Base-by-base conservation (phyloP, 208 protist genomes). In the Trypanosoma theileri region DNA sequence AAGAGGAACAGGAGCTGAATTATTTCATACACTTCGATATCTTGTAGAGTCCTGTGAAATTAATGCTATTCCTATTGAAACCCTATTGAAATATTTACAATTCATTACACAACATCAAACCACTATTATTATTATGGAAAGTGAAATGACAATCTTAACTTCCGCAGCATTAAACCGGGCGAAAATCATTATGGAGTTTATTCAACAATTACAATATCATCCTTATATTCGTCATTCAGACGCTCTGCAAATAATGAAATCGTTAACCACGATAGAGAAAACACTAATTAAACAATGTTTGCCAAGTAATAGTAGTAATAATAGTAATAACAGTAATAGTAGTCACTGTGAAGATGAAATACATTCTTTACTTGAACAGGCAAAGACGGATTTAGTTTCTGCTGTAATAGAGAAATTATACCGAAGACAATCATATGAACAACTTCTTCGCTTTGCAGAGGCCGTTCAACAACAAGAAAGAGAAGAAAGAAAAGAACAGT, bases 1-100 rank as follows among this genome's bases (percentile, higher is more conserved):
- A 50, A 28, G 1, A 17, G 12, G 46, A 13, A 28, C 17, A 14
- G 56, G 51, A 4, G 50, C 56, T 19, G 41, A 40, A 17, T 26
- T 69, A n/a, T 70, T 66, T 62, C 63, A 76, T 51, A 66, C 64
- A 14, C 21, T 76, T 12, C 55, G 41, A 21, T 76, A 76, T 35
- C 31, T 76, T 28, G 21, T 65, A 1, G 58, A 69, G 41, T 42
- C 48, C 17, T 70, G 71, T 50, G 58, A 70, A 28, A 17, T 66
- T 14, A 17, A 56, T 12, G 14, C 16, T 16, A 60, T 76, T 28
- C 71, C 71, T 16, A 17, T 76, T 0, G 11, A n/a, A 21, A 16
- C 35, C 0, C 24, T 66, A 11, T 22, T 70, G 11, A 31, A 13
- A 3, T 76, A 65, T 24, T 31, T 76, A 22, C 26, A 55, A 22